Percentiles rank a stretch among this genome's conserved stretches.
Evolutionary conservation across 805 yeast genomes (phyloP).

Genomic region (Metschnikowia gelsemii): DNA sequence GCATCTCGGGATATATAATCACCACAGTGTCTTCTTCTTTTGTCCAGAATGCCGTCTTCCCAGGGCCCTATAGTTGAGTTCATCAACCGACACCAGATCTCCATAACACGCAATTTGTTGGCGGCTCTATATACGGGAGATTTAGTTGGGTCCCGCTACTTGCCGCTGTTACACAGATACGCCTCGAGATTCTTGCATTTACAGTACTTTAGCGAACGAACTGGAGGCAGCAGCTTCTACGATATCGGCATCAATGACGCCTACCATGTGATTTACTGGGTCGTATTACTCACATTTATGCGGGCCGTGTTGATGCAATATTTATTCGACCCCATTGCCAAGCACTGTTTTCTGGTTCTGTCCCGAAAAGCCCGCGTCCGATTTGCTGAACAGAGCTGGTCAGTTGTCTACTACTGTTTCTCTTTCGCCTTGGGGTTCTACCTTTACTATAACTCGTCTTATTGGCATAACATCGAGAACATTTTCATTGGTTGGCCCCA

Average conservation of each 20-base stretch:
- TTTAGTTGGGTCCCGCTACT: slow-evolving; percentile 16
- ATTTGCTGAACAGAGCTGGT: slow-evolving; percentile 89
- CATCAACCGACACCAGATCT: slow-evolving; percentile 39
- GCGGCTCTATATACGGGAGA: slow-evolving; percentile 28
- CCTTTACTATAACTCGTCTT: slow-evolving; percentile 57
- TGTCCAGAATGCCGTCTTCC: slow-evolving; percentile 8
- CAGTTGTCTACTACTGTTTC: slow-evolving; percentile 53
- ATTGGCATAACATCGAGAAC: slow-evolving; percentile 56
- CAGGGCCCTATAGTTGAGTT: slow-evolving; percentile 14
- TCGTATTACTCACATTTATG: slow-evolving; percentile 55
- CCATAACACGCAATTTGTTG: slow-evolving; percentile 31
- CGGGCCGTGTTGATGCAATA: slow-evolving; percentile 61
- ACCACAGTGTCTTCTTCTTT: not conserved
- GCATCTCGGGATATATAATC: not conserved
- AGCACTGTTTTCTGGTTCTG: slow-evolving; percentile 39
- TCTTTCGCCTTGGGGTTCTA: slow-evolving; percentile 58
- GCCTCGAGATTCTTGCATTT: slow-evolving; percentile 39
- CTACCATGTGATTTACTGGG: slow-evolving; percentile 53
- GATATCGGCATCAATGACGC: slow-evolving; percentile 57
- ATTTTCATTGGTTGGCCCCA: slow-evolving; percentile 78
- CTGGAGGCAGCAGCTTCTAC: slow-evolving; percentile 31
- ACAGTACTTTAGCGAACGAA: slow-evolving; percentile 25
- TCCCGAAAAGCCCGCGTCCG: slow-evolving; percentile 56
- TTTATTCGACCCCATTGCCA: slow-evolving; percentile 58
- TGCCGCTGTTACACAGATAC: slow-evolving; percentile 22